Conservation (phyloP, 306 rosid genomes). For the Astragalus glycyphyllos region DNA sequence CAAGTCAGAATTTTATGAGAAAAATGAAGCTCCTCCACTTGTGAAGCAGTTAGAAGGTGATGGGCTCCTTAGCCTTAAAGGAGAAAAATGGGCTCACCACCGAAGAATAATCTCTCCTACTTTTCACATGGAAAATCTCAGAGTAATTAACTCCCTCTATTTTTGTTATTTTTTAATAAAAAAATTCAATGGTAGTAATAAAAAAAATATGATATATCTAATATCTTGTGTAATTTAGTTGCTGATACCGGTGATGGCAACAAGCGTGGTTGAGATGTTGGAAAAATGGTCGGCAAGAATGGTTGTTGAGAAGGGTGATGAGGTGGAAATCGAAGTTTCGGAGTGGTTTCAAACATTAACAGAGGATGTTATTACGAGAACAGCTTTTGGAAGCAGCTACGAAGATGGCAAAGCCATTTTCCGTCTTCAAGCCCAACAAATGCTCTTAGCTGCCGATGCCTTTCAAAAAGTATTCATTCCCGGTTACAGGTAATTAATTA, state of each 20-base stretch:
- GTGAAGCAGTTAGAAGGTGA: constrained; percentile 96
- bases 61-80: constrained; percentile 94
- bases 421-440: constrained; percentile 77
- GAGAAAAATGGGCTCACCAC: constrained; percentile 95
- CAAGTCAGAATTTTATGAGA: constrained; percentile 84
- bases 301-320: constrained; percentile 49
- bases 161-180: too few relatives aligned
- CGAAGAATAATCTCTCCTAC: constrained; percentile 85
- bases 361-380: constrained; percentile 77
- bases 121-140: constrained; percentile 93
- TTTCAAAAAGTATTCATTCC: constrained; percentile 92
- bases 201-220: neutral
- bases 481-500: constrained; percentile 71
- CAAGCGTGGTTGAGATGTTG: constrained; percentile 78
- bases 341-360: constrained; percentile 80
- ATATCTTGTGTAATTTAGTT: neutral
- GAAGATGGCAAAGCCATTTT: constrained; percentile 91
- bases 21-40: constrained; percentile 93
- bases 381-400: constrained; percentile 89
- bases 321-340: constrained; percentile 89
- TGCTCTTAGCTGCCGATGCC: constrained; percentile 81
- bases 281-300: constrained; percentile 65
- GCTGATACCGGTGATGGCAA: constrained; percentile 82
- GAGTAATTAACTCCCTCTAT: constrained; percentile 46
- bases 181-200: neutral